Evolutionary conservation across 495 filamentous ascomycete species (phyloP), one percentile per base, ranked within the genome.

Genomic region (Aspergillus ellipticus): DNA sequence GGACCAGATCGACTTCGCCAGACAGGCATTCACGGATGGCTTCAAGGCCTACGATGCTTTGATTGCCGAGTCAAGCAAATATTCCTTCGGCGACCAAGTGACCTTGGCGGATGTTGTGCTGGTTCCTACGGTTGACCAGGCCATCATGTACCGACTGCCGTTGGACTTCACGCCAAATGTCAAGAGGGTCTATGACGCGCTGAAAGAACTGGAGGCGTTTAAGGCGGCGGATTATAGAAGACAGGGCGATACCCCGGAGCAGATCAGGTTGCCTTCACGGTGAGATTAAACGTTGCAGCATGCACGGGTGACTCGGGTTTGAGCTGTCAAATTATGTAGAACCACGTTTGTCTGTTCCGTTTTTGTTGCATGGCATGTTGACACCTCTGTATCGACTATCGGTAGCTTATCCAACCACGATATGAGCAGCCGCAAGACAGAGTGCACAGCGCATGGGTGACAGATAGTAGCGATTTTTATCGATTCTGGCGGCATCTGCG

Each of bases 201-300:
- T 48, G 22, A 29, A 29, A 22, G 45, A 16, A 16, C 24, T 48
- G 45, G 13, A 29, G 45, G 22, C 45, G 13, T 48, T 48, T 17
- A 24, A 22, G 10, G 28, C 6, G 0, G 45, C 20, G 2, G 22
- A 48, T 29, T 26, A 21, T 13, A 48, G 15, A 28, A 48, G 22
- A 10, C 45, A 48, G 11, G 45, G 45, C 22, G 45, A 48, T 48
- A 48, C 45, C 22, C 45, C 45, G 22, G 45, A 45, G 42, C 35
- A 39, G 35, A 15, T 39, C 13, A 13, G 35, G 35, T n/a, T n/a
- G n/a, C 11, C 35, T 39, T 9, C 10, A 4, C 9, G n/a, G 13
- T n/a, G 35, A 39, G n/a, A n/a, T 9, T 15, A 10, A 4, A 39
- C 5, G 35, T n/a, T 15, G 11, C 35, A 15, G 35, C 35, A n/a